phyloP scores from a whole-genome alignment of 2,329 filamentous ascomycete species.

The Paraconiothyrium brasiliense region DNA sequence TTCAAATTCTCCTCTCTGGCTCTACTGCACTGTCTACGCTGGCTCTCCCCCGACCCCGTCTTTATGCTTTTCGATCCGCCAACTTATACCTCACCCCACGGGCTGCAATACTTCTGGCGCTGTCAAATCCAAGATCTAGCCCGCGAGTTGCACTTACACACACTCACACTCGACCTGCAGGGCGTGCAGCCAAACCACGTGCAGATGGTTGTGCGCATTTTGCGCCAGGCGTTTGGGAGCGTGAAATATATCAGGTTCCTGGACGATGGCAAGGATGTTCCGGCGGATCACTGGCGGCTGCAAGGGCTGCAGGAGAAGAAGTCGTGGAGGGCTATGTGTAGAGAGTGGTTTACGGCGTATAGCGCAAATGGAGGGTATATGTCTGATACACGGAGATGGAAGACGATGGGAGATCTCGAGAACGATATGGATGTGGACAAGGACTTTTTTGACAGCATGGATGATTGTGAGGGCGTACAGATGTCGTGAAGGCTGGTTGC shows the following conservation, averaged over 20 bases:
- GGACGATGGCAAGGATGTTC: conserved; percentile 7
- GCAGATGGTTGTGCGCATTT: conserved; percentile 34
- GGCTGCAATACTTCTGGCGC: conserved; percentile 42
- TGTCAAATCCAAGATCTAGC: conserved; percentile 42
- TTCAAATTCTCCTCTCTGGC: conserved; percentile 34
- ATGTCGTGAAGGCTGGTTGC: neutral
- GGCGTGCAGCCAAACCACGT: conserved; percentile 30
- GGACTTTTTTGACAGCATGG: conserved; percentile 26
- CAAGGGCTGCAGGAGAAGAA: conserved; percentile 8
- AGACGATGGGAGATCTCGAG: conserved; percentile 22
- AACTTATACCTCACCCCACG: conserved; percentile 27
- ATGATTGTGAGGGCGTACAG: neutral
- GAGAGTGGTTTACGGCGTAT: conserved; percentile 25
- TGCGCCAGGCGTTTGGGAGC: conserved; percentile 30
- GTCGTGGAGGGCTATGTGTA: conserved; percentile 31
- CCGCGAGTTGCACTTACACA: conserved; percentile 33
- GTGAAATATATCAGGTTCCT: conserved; percentile 27
- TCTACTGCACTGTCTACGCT: conserved; percentile 41
- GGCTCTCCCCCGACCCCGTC: conserved; percentile 40
- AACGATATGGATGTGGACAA: conserved; percentile 24
- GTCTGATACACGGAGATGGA: conserved; percentile 18
- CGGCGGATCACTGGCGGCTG: conserved; percentile 16
- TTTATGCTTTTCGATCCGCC: conserved; percentile 40
- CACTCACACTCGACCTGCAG: conserved; percentile 35
- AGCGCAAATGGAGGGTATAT: conserved; percentile 23